phyloP scores from a whole-genome alignment of 1,139 yeast species.

The Candida sojae region DNA sequence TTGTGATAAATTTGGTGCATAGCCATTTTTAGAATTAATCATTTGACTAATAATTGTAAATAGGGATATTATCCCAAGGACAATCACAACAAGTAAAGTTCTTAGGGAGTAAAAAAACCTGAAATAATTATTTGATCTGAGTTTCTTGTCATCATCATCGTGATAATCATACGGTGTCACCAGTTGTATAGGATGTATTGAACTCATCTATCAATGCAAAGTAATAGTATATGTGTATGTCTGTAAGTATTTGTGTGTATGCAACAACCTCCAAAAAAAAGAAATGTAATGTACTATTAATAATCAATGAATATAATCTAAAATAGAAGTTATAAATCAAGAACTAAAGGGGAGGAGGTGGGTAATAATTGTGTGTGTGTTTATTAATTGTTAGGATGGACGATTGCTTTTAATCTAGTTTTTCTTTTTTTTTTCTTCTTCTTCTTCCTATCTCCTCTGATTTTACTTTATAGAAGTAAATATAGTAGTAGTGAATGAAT shows the following conservation, averaged over 20 bases:
- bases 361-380: too few species aligned
- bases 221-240: background rate
- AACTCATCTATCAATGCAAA: conserved; percentile 3
- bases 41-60: conserved; percentile 4
- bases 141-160: conserved; percentile 10
- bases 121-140: background rate
- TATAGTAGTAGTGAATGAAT: too few species aligned
- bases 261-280: background rate
- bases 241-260: background rate
- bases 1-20: conserved; percentile 26
- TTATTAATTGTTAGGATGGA: too few species aligned
- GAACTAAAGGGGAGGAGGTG: background rate
- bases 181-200: conserved; percentile 13
- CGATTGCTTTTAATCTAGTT: too few species aligned
- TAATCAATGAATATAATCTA: background rate
- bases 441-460: too few species aligned
- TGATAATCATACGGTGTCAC: conserved; percentile 17
- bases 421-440: too few species aligned
- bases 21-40: conserved; percentile 12
- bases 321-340: background rate
- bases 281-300: background rate
- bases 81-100: conserved; percentile 2
- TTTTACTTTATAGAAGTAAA: too few species aligned
- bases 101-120: conserved; percentile 2
- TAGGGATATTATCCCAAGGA: conserved; percentile 10